Percentiles rank a stretch among this genome's conserved stretches.
phyloP scores from a whole-genome alignment of 179 eudicot species.

The Silene coronaria region DNA sequence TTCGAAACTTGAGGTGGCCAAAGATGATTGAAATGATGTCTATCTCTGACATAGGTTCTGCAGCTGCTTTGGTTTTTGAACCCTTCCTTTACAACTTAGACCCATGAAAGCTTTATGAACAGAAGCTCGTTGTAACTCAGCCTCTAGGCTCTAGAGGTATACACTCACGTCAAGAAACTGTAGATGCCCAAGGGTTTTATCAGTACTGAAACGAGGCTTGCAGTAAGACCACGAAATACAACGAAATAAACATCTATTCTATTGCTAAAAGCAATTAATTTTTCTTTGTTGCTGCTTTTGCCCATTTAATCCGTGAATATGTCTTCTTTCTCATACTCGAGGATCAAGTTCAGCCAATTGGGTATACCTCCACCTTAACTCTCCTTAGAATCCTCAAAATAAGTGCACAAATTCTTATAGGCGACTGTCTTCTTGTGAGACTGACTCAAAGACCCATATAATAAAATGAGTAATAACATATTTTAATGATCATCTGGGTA shows the following conservation, averaged over 20 bases:
- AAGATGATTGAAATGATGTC: constrained; percentile 37
- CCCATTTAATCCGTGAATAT: background rate
- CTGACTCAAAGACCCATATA: no score
- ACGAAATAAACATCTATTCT: background rate
- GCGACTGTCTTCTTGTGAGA: no score
- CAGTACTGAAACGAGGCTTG: background rate
- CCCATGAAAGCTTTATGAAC: background rate
- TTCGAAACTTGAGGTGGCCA: constrained; percentile 30
- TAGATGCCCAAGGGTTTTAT: constrained; percentile 2
- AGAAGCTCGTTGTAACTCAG: background rate
- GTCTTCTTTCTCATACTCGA: background rate
- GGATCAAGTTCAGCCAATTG: background rate
- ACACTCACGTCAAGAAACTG: constrained; percentile 4
- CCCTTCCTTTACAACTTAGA: constrained; percentile 24
- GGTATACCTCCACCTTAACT: no score
- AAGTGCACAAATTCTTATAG: background rate
- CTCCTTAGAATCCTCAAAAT: background rate
- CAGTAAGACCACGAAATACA: constrained; percentile 4
- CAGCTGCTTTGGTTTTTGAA: constrained; percentile 47
- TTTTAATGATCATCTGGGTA: no score
- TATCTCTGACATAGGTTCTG: constrained; percentile 56
- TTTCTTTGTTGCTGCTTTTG: background rate
- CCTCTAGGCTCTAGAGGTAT: no score
- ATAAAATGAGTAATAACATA: no score
- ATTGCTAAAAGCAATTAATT: background rate